Percentiles rank a stretch among this genome's conserved stretches.
Evolutionary conservation across 495 filamentous ascomycete species (phyloP).

Genomic region (Lophium mytilinum): DNA sequence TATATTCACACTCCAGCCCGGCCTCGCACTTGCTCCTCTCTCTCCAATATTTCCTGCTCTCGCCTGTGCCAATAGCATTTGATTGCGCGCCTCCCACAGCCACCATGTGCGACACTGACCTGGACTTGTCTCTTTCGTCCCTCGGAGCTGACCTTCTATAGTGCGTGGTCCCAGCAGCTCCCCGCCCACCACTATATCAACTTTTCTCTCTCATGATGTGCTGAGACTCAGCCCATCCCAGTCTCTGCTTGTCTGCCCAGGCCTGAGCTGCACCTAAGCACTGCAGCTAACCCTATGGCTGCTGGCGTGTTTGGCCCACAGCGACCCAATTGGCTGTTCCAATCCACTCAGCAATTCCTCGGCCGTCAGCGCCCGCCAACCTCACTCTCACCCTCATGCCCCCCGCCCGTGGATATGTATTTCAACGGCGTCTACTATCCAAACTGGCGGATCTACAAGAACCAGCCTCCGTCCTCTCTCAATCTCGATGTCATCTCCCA

Average conservation of each 20-base stretch:
- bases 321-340: conserved; percentile 5
- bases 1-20: background rate
- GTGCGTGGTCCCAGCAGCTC: background rate
- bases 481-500: conserved; percentile 63
- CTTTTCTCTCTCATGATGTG: background rate
- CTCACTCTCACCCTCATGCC: background rate
- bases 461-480: conserved; percentile 69
- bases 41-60: background rate
- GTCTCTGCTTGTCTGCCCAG: background rate
- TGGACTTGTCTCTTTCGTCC: background rate
- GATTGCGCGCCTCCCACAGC: background rate
- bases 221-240: background rate
- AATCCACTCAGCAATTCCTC: background rate
- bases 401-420: conserved; percentile 36
- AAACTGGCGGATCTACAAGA: conserved; percentile 71
- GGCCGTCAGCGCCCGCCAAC: conserved; percentile 1
- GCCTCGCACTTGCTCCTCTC: background rate
- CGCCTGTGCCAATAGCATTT: background rate
- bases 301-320: conserved; percentile 5
- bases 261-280: conserved; percentile 1
- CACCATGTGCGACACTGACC: background rate
- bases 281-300: background rate
- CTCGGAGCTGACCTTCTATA: background rate
- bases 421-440: conserved; percentile 86
- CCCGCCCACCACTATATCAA: background rate